These are phyloP conservation scores for Urochloa ruziziensis DNA, from an alignment of 176 grass and related monocot species.

Conservation along the genomic window DNA sequence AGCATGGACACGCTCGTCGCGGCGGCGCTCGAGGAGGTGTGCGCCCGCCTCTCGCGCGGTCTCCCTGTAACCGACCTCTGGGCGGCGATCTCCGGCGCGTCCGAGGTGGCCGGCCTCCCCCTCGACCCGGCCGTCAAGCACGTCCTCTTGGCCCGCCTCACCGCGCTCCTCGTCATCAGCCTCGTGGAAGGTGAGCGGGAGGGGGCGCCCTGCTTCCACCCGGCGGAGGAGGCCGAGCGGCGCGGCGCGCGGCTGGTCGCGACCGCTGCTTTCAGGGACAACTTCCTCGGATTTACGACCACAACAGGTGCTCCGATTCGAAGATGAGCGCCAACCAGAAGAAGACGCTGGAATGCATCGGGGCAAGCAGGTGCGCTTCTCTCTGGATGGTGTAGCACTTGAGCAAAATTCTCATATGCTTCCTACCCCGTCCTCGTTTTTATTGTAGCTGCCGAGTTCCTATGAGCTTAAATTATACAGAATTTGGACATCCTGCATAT, in stretches of 20 bases:
- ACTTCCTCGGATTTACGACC: conserved; percentile 84
- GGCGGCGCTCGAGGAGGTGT: conserved; percentile 65
- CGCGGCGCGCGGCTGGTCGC: conserved; percentile 44
- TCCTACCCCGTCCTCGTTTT: background rate
- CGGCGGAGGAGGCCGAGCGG: conserved; percentile 53
- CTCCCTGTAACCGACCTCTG: conserved; percentile 52
- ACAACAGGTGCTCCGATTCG: conserved; percentile 30
- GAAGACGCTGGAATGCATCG: conserved; percentile 53
- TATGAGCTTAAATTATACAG: no score
- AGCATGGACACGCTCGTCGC: conserved; percentile 68
- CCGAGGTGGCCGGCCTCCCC: conserved; percentile 47
- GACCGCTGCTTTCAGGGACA: conserved; percentile 51
- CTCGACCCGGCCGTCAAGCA: conserved; percentile 41
- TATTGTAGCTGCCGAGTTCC: no score
- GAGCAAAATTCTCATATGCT: background rate
- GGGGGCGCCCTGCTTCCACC: conserved; percentile 46
- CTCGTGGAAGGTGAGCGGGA: conserved; percentile 45
- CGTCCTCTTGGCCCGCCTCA: conserved; percentile 63
- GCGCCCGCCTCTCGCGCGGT: conserved; percentile 40
- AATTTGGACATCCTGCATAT: no score
- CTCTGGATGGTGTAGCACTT: background rate
- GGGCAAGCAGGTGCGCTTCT: conserved; percentile 65
- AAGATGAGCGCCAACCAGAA: conserved; percentile 60
- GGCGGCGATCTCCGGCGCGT: conserved; percentile 18
- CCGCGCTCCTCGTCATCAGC: conserved; percentile 50